phyloP scores from a whole-genome alignment of 2,329 filamentous ascomycete genomes.

The Fonsecaea multimorphosa region DNA sequence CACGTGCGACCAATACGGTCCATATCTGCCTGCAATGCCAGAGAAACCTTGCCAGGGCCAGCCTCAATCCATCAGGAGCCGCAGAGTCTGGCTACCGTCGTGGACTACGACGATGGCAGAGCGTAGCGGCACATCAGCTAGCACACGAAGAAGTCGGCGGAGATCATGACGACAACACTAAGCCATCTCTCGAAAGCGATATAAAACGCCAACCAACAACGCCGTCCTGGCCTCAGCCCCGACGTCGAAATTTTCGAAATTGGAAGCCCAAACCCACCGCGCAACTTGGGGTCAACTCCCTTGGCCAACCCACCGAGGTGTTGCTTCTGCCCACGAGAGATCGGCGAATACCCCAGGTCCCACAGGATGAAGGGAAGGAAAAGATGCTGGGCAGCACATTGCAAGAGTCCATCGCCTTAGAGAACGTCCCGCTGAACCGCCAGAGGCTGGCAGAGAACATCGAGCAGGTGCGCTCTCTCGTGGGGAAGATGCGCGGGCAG shows the following conservation, averaged over 20 bases:
- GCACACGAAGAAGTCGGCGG: constrained; percentile 21
- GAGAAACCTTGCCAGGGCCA: constrained; percentile 17
- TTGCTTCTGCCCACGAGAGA: constrained; percentile 44
- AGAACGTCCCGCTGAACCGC: constrained; percentile 28
- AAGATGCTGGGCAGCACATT: constrained; percentile 16
- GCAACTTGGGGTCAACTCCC: constrained; percentile 43
- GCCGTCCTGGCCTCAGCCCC: not conserved
- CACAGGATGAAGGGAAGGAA: constrained; percentile 15
- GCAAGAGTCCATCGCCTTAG: constrained; percentile 33
- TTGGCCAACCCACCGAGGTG: constrained; percentile 49
- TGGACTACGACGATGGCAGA: constrained; percentile 25
- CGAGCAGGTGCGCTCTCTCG: constrained; percentile 25
- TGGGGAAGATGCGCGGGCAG: constrained; percentile 30
- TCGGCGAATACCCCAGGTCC: constrained; percentile 33
- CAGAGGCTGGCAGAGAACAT: constrained; percentile 33
- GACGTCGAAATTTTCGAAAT: constrained; percentile 22
- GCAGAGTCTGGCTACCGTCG: not conserved
- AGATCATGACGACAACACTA: constrained; percentile 4
- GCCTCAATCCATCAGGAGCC: not conserved
- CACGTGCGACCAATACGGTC: constrained; percentile 27
- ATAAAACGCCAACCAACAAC: not conserved
- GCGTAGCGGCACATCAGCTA: constrained; percentile 16
- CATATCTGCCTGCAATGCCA: constrained; percentile 33
- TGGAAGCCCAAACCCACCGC: constrained; percentile 36
- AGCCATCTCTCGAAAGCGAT: not conserved